A percentile compares a stretch with the other conserved stretches of the same genome.
These are phyloP conservation scores for Xylaria telfairii DNA, from an alignment of 495 filamentous ascomycete species.

Conservation along the genomic window DNA sequence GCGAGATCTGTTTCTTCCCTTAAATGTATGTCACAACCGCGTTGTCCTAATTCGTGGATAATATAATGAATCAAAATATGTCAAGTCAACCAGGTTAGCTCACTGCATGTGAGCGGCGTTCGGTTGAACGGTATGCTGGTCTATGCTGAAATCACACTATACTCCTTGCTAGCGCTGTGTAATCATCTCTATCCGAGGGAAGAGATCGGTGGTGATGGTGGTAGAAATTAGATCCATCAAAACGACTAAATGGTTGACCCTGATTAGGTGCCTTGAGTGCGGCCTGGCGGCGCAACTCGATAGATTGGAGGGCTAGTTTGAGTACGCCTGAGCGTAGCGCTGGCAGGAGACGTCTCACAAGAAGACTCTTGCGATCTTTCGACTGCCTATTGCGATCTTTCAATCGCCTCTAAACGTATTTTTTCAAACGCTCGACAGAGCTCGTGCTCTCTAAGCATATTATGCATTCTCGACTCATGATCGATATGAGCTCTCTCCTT, in stretches of 20 bases:
- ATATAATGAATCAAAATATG: neutral
- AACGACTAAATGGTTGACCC: neutral
- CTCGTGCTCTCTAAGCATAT: conserved; percentile 47
- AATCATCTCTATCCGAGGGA: neutral
- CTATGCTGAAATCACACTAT: neutral
- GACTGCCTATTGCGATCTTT: conserved; percentile 35
- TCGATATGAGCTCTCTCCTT: conserved; percentile 46
- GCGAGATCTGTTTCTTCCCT: neutral
- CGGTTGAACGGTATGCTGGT: neutral
- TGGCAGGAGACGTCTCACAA: conserved; percentile 34
- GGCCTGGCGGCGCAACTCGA: conserved; percentile 9
- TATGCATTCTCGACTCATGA: conserved; percentile 38
- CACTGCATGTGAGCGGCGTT: neutral
- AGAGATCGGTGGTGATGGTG: neutral
- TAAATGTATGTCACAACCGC: neutral
- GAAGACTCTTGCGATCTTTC: too few species aligned
- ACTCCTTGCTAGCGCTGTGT: neutral
- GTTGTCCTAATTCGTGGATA: neutral
- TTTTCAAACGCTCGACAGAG: conserved; percentile 49
- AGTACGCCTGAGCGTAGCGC: neutral
- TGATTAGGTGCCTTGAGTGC: neutral
- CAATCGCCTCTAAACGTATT: conserved; percentile 45
- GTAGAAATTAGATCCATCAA: neutral
- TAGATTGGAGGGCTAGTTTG: neutral
- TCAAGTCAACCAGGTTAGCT: neutral